Evolutionary conservation across 352 stramenopile genomes (phyloP).

Genomic region (Globisporangium abappressorium): DNA sequence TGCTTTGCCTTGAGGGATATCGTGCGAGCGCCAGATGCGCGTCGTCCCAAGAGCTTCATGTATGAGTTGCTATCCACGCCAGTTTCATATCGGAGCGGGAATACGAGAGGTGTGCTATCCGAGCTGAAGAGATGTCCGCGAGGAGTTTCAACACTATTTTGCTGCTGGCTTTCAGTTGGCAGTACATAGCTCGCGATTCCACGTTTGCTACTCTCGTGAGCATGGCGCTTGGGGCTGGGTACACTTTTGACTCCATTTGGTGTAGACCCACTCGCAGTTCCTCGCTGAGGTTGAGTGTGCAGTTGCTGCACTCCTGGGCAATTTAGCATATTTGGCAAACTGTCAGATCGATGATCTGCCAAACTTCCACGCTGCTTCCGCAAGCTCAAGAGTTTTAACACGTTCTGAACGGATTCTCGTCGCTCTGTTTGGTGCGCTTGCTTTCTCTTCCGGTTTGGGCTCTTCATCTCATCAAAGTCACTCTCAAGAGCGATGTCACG

Average conservation of each 20-base stretch:
- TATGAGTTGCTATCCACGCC: not conserved
- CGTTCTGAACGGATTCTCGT: constrained; percentile 42
- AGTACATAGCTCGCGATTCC: not conserved
- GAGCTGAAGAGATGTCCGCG: not conserved
- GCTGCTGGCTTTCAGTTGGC: not conserved
- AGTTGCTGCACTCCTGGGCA: not conserved
- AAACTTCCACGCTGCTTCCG: constrained; percentile 27
- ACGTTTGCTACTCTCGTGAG: not conserved
- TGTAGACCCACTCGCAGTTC: not conserved
- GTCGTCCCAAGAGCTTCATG: constrained; percentile 13
- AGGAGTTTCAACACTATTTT: not conserved
- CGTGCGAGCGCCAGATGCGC: not conserved
- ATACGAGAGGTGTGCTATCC: not conserved
- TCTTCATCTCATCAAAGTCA: not conserved
- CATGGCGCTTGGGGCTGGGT: constrained; percentile 11
- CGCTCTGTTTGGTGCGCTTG: constrained; percentile 13
- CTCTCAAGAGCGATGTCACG: constrained; percentile 4
- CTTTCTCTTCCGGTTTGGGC: constrained; percentile 1
- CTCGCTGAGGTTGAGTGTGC: not conserved
- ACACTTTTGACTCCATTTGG: not conserved
- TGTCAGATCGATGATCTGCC: not conserved
- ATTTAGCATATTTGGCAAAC: constrained; percentile 12
- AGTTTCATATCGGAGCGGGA: constrained; percentile 7
- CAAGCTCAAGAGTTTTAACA: constrained; percentile 52
- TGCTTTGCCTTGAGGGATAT: constrained; percentile 9